phyloP scores from a whole-genome alignment of 2,329 filamentous ascomycete species.

The Mycogone perniciosa region DNA sequence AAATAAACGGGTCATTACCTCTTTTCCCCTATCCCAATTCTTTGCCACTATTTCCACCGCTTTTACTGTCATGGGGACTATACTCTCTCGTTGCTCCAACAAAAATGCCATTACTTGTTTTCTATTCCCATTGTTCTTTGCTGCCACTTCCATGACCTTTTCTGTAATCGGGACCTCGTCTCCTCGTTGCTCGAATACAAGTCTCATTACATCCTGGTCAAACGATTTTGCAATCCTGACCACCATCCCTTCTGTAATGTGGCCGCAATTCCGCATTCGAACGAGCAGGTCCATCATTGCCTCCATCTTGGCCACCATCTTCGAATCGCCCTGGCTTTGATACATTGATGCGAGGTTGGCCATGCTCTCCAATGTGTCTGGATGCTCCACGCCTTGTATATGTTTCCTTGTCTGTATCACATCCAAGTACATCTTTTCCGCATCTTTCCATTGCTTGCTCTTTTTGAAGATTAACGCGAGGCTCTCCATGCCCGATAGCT shows the following conservation, averaged over 20 bases:
- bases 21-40: not conserved
- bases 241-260: not conserved
- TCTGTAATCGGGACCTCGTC: not conserved
- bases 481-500: not conserved
- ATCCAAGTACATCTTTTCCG: slow-evolving; percentile 1
- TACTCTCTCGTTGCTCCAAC: not conserved
- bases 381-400: too few relatives aligned
- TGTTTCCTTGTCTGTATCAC: not conserved
- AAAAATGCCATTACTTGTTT: not conserved
- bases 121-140: not conserved
- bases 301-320: too few relatives aligned
- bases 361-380: too few relatives aligned
- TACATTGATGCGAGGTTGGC: too few relatives aligned
- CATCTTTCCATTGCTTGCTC: not conserved
- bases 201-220: not conserved
- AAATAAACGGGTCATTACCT: not conserved
- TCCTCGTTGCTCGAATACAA: not conserved
- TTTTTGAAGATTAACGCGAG: not conserved
- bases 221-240: not conserved
- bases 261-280: not conserved
- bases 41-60: not conserved
- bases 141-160: not conserved
- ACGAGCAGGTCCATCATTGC: too few relatives aligned
- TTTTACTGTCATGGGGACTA: not conserved
- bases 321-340: too few relatives aligned